Conservation (phyloP, 1,284 basidiomycete genomes). For the Pisolithus thermaeus region DNA sequence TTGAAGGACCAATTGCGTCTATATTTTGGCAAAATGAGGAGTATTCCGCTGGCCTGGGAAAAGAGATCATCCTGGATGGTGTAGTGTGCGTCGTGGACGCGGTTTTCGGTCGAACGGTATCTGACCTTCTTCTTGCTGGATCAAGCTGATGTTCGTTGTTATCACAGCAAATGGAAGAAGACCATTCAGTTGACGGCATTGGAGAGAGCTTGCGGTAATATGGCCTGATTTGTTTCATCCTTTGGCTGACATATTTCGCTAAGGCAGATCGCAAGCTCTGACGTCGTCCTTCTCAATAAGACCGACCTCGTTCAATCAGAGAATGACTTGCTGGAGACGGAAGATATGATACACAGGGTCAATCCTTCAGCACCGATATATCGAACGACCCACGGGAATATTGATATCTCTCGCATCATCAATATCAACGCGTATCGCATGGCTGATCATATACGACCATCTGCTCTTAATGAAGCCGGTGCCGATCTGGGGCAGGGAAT, state of each 20-base stretch:
- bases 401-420: constrained; percentile 72
- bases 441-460: constrained; percentile 21
- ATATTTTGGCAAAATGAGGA: constrained; percentile 95
- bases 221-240: constrained; percentile 11
- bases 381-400: constrained; percentile 59
- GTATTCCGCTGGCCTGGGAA: constrained; percentile 62
- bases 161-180: constrained; percentile 77
- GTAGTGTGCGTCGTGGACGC: constrained; percentile 91
- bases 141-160: constrained; percentile 8
- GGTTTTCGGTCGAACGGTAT: constrained; percentile 74
- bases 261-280: constrained; percentile 87
- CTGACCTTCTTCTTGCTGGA: not conserved
- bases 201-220: constrained; percentile 72
- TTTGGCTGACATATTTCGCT: constrained; percentile 1
- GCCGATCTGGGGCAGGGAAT: constrained; percentile 21
- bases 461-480: constrained; percentile 21
- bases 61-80: constrained; percentile 77
- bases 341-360: constrained; percentile 57
- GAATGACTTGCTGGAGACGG: constrained; percentile 38
- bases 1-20: constrained; percentile 68
- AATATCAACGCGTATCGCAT: constrained; percentile 70
- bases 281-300: constrained; percentile 89
- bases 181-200: constrained; percentile 56
- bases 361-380: constrained; percentile 77
- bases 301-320: constrained; percentile 59